Base-by-base conservation (phyloP, 2,329 filamentous ascomycete species). In the Aspergillus puulaauensis region DNA sequence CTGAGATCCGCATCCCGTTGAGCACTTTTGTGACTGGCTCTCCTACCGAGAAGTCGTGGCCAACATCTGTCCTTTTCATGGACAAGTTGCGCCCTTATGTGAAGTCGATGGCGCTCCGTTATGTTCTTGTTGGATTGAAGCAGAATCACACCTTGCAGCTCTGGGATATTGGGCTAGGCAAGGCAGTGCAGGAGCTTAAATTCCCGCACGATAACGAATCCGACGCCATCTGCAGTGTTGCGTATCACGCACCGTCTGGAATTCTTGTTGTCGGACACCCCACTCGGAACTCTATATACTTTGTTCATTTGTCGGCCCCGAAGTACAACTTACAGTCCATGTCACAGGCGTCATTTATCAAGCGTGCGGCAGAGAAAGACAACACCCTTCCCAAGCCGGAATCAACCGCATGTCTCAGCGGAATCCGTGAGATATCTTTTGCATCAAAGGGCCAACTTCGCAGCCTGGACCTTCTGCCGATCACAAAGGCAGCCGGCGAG, bases 141-240 rank as follows among this genome's bases (percentile, higher is more conserved):
- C 95, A 99, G 76, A 99, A 99, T 76, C 95, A 99, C 78, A 96
- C 93, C 56, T 86, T 99, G 61, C 96, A 99, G 80, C 86, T 99
- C 45, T 99, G 95, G 96, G 95, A 99, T 80, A 87, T 99, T 70
- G 92, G 90, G 43, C 87, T 99, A 35, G 90, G 90, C 65, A 97
- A 97, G 77, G 91, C 93, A 31, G 95, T 99, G 39, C 93, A 99
- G 74, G 95, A 99, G 78, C 88, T 99, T 73, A 95, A 96, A 73
- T 86, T 99, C 56, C 95, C 95, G 1, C 93, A 99, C 72, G 90
- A 90, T 77, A 96, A 95, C 71, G 93, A 98, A 73, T 96, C 91
- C 3, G 93, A 97, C 75, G 92, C 92, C n/a, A 93, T 98, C 60
- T 99, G 95, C 82, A 98, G 93, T 72, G 90, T 99, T 71, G 88